Base-by-base conservation (phyloP, 208 protist species). In the Leishmania amazonensis region DNA sequence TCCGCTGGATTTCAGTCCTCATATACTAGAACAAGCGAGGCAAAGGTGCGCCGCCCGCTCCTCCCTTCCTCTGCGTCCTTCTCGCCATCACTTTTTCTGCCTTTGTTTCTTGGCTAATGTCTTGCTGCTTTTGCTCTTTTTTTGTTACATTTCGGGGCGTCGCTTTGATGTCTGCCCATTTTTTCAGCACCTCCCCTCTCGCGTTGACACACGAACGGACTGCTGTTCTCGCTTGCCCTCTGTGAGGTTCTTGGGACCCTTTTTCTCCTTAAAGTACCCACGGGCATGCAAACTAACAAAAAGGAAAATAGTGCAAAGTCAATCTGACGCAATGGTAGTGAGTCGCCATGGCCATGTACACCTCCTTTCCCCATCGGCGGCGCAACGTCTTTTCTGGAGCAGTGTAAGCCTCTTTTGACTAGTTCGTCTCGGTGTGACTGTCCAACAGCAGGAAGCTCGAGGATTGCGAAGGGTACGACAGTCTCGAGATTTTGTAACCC, bases 71-170 rank as follows among this genome's bases (percentile, higher is more conserved):
- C 71, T 78, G 40, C 47, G 5, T 82, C 47, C 54, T 76, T 11
- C 67, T 64, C 71, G n/a, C 45, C 79, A 78, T 74, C 19, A 40
- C 71, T 79, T 42, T 75, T 42, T 11, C 21, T 81, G 13, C 49
- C 31, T 73, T 49, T 42, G 35, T 76, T 58, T 86, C 35, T 60
- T 79, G 70, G 3, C 70, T 77, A 35, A 71, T 47, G 80, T 57
- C 49, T 28, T 42, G 24, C 31, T 45, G 60, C 78, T 68, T 54
- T 53, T 8, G 40, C 40, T 70, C 79, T 84, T 8, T 70, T 53
- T 58, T 75, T 60, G 28, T 60, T 9, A 62, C 19, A 31, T 3
- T 49, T 28, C 54, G 13, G 31, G 31, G 31, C 47, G n/a, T 15
- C 42, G 17, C 75, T 15, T 60, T 54, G 54, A 79, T 67, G 45